phyloP scores from a whole-genome alignment of 257 asterid genomes.

The Solanum megistacrolobum region DNA sequence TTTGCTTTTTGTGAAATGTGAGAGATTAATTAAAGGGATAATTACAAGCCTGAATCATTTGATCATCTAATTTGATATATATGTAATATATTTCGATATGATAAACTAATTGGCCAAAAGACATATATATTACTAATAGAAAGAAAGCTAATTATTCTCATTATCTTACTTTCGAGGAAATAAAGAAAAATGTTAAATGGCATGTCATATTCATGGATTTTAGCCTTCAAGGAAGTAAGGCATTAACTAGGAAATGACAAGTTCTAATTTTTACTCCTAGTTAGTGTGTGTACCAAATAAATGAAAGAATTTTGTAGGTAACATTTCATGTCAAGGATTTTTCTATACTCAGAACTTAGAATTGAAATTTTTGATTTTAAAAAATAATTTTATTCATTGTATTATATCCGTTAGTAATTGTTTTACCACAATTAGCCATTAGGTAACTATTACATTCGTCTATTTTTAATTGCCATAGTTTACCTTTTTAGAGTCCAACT shows the following conservation, averaged over 20 bases:
- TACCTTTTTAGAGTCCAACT: too few relatives aligned
- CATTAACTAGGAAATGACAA: not conserved
- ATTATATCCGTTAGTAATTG: too few relatives aligned
- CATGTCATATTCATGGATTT: not conserved
- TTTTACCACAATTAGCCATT: not conserved
- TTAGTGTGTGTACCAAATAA: not conserved
- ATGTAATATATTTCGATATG: too few relatives aligned
- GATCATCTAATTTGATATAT: not conserved
- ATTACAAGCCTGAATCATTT: too few relatives aligned
- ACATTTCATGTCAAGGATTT: not conserved
- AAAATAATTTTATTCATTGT: not conserved
- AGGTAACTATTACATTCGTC: not conserved
- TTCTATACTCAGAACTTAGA: not conserved
- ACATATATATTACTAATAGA: not conserved
- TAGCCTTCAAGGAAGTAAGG: not conserved
- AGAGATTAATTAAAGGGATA: not conserved
- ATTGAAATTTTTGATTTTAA: too few relatives aligned
- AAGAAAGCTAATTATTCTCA: not conserved
- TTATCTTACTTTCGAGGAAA: not conserved
- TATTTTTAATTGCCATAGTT: too few relatives aligned
- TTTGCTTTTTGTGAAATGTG: not conserved
- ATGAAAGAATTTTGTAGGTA: not conserved
- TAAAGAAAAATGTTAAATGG: not conserved
- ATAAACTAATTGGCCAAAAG: not conserved
- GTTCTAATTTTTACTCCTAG: not conserved